phyloP scores from a whole-genome alignment of 1,139 yeast species.

The Protomyces pachydermus region DNA sequence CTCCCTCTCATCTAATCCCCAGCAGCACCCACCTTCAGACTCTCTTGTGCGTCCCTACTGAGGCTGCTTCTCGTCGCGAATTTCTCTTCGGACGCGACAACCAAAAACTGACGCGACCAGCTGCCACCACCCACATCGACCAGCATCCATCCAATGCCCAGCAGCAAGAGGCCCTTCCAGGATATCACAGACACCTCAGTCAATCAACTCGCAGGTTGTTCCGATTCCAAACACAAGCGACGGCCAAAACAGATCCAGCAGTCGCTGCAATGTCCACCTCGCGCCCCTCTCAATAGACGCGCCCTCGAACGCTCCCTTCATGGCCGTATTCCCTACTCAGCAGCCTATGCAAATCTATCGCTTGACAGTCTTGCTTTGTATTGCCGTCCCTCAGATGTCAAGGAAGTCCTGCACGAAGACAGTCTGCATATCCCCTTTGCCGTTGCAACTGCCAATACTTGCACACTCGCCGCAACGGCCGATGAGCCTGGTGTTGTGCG shows the following conservation, averaged over 20 bases:
- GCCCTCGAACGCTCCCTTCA: background rate
- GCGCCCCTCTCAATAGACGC: background rate
- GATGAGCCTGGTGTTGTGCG: slow-evolving; percentile 24
- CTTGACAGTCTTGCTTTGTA: background rate
- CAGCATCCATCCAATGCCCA: background rate
- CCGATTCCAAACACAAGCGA: background rate
- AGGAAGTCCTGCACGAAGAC: background rate
- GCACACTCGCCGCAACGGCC: slow-evolving; percentile 23
- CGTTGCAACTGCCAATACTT: slow-evolving; percentile 19
- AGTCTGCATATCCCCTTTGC: slow-evolving; percentile 21
- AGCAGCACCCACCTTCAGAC: too few relatives aligned
- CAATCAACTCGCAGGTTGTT: background rate
- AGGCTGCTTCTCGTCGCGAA: too few relatives aligned
- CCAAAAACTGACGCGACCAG: too few relatives aligned
- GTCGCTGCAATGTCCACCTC: background rate
- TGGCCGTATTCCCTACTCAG: background rate
- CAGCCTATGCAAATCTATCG: background rate
- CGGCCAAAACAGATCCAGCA: background rate
- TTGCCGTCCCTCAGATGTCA: background rate
- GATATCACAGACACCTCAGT: background rate
- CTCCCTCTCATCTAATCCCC: too few relatives aligned
- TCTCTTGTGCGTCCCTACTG: too few relatives aligned
- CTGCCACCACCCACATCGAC: too few relatives aligned
- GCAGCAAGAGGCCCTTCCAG: background rate
- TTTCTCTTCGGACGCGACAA: too few relatives aligned